phyloP scores from a whole-genome alignment of 257 asterid genomes.

The Capsicum pubescens region DNA sequence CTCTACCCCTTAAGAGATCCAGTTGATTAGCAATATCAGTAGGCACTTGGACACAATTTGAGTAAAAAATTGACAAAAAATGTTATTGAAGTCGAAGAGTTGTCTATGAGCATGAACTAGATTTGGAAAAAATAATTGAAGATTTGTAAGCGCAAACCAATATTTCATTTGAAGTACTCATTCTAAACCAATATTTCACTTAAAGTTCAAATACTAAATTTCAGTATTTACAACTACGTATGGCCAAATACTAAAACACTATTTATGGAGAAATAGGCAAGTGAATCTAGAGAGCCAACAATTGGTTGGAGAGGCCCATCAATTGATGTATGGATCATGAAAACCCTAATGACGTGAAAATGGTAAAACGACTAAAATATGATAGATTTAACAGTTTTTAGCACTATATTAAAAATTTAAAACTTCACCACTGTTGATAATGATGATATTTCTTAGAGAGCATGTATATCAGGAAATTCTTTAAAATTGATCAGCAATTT shows the following conservation, averaged over 20 bases:
- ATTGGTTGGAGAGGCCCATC: constrained; percentile 16
- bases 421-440: background rate
- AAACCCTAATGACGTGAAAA: constrained; percentile 4
- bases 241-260: background rate
- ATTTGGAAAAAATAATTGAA: background rate
- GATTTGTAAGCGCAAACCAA: background rate
- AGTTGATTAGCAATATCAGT: background rate
- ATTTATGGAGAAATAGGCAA: background rate
- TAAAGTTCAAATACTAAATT: constrained; percentile 10
- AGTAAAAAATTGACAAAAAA: constrained; percentile 7
- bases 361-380: background rate
- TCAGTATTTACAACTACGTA: background rate
- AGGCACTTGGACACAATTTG: background rate
- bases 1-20: background rate
- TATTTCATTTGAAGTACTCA: background rate
- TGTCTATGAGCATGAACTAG: background rate
- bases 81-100: background rate
- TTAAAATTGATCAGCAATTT: background rate
- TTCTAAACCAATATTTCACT: no score
- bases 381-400: background rate
- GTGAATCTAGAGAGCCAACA: background rate
- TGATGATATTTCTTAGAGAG: background rate
- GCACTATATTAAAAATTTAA: background rate
- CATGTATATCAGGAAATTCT: background rate
- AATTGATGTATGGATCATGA: background rate